Evolutionary conservation across 306 rosid genomes (phyloP).

Genomic region (Vigna mungo): DNA sequence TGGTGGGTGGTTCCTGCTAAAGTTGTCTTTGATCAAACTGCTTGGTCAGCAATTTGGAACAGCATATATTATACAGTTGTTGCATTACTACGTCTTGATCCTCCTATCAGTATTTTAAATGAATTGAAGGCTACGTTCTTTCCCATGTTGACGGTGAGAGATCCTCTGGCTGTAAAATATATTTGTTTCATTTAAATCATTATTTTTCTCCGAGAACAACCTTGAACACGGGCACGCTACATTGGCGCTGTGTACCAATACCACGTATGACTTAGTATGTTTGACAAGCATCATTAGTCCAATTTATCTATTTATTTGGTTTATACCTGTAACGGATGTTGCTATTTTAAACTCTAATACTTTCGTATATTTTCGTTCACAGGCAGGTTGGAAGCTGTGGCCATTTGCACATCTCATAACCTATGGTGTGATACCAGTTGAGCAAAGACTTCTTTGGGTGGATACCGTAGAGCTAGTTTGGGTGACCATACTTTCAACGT

Average conservation of each 20-base stretch:
- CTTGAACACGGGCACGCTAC: background rate
- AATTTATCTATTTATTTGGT: background rate
- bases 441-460: constrained; percentile 97
- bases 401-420: constrained; percentile 97
- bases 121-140: constrained; percentile 83
- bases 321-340: background rate
- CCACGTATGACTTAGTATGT: background rate
- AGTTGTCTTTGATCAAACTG: constrained; percentile 90
- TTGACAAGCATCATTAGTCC: background rate
- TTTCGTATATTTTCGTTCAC: constrained; percentile 41
- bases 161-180: constrained; percentile 32
- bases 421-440: constrained; percentile 91
- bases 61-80: constrained; percentile 81
- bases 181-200: constrained; percentile 15
- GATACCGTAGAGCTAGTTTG: constrained; percentile 90
- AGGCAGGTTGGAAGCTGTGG: constrained; percentile 99
- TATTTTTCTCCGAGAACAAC: constrained; percentile 14
- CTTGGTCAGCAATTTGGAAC: constrained; percentile 96
- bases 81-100: constrained; percentile 80
- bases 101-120: constrained; percentile 72
- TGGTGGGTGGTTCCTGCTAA: constrained; percentile 99
- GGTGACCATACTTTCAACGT: constrained; percentile 99
- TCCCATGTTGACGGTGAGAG: constrained; percentile 92
- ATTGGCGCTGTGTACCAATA: constrained; percentile 1
- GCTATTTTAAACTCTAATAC: constrained; percentile 25